Evolutionary conservation across 1,284 basidiomycete species (phyloP).

Genomic region (Ustilago shanxiensis): DNA sequence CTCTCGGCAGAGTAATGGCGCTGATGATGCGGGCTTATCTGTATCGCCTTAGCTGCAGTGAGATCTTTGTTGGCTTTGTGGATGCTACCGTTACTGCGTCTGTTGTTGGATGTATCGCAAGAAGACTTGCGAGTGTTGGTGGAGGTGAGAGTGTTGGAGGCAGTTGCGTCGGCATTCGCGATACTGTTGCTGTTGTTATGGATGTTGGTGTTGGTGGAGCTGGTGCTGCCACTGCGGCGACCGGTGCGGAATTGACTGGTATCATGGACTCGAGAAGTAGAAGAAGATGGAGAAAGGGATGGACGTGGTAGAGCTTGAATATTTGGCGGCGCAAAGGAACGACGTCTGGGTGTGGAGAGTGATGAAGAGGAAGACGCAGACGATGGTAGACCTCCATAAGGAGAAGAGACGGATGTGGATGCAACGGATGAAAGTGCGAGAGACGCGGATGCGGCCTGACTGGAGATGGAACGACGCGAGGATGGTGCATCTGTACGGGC

Average conservation of each 20-base stretch:
- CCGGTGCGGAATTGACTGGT: background rate
- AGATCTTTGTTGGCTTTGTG: background rate
- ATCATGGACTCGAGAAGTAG: background rate
- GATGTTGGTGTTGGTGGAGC: conserved; percentile 8
- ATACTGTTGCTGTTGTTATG: background rate
- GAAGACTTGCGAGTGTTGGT: background rate
- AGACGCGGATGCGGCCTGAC: conserved; percentile 38
- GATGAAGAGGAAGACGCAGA: conserved; percentile 27
- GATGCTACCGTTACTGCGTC: background rate
- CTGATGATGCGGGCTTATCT: conserved; percentile 5
- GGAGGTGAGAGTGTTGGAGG: background rate
- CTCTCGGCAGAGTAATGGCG: conserved; percentile 44
- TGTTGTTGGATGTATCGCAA: background rate
- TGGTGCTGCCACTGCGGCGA: conserved; percentile 17
- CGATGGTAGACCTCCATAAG: conserved; percentile 26
- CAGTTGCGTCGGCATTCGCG: background rate
- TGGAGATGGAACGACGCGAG: conserved; percentile 42
- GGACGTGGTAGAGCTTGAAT: conserved; percentile 12
- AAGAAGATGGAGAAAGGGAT: conserved; percentile 2
- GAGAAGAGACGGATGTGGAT: conserved; percentile 20
- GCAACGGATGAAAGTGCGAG: conserved; percentile 16
- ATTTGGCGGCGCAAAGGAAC: conserved; percentile 11
- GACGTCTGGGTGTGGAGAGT: conserved; percentile 4
- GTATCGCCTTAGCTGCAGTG: conserved; percentile 1
- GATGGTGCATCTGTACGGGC: conserved; percentile 8